Evolutionary conservation across 2,329 filamentous ascomycete genomes (phyloP).

Genomic region (Epichloe sylvatica): DNA sequence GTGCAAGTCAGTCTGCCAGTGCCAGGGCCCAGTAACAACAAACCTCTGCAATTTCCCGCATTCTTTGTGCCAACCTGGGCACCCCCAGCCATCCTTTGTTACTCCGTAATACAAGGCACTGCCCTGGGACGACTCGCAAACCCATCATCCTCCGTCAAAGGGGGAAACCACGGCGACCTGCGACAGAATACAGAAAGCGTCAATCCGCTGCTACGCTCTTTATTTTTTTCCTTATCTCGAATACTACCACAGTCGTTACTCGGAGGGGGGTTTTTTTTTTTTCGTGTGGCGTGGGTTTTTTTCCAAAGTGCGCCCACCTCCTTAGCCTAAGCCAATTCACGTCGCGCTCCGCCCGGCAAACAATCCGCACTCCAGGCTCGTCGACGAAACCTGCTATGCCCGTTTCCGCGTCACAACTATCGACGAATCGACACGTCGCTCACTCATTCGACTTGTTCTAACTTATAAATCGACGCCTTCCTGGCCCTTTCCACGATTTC

Average conservation of each 20-base stretch:
- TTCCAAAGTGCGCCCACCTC: neutral
- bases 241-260: conserved; percentile 1
- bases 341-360: neutral
- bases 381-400: conserved; percentile 4
- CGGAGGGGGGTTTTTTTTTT: neutral
- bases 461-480: neutral
- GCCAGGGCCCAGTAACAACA: conserved; percentile 15
- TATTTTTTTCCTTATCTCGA: conserved; percentile 4
- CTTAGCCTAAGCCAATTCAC: neutral
- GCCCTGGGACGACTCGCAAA: neutral
- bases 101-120: neutral
- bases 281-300: neutral
- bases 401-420: neutral
- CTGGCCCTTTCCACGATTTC: neutral
- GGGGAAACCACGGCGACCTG: conserved; percentile 3
- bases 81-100: conserved; percentile 7
- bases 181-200: conserved; percentile 1
- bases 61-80: conserved; percentile 11
- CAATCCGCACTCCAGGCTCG: neutral
- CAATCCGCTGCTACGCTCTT: conserved; percentile 7
- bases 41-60: conserved; percentile 24
- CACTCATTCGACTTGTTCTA: neutral
- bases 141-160: conserved; percentile 5
- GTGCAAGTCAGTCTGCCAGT: conserved; percentile 6
- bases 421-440: conserved; percentile 1